These are phyloP conservation scores for Endocalyx cinctus DNA, from an alignment of 2,329 filamentous ascomycete species.

Conservation along the genomic window DNA sequence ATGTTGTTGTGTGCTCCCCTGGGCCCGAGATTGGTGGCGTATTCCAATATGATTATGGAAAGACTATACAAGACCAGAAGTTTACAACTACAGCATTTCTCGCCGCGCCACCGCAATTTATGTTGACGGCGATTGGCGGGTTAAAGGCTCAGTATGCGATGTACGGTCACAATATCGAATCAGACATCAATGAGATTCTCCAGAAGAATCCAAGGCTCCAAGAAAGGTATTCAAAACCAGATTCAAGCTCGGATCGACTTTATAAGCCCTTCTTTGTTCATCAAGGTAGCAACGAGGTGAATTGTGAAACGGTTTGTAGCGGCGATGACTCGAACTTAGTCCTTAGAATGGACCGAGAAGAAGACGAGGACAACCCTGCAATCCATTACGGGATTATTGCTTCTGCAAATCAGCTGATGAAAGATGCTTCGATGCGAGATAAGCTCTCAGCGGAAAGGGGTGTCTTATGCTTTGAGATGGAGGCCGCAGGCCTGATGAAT, in stretches of 20 bases:
- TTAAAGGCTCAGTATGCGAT: constrained; percentile 18
- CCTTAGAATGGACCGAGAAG: too few relatives aligned
- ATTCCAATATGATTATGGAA: constrained; percentile 29
- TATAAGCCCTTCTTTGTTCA: constrained; percentile 18
- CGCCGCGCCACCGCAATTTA: too few relatives aligned
- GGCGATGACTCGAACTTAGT: too few relatives aligned
- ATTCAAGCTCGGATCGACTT: constrained; percentile 21
- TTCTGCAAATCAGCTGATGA: constrained; percentile 27
- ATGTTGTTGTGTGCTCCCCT: constrained; percentile 27
- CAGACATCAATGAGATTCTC: constrained; percentile 20
- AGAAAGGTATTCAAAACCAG: constrained; percentile 20
- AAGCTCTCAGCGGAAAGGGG: constrained; percentile 13
- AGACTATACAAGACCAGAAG: constrained; percentile 17
- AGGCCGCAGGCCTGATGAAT: too few relatives aligned
- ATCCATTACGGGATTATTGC: constrained; percentile 33
- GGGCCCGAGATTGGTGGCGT: constrained; percentile 16
- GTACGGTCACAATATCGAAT: constrained; percentile 21
- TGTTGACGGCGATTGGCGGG: too few relatives aligned
- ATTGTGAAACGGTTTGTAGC: too few relatives aligned
- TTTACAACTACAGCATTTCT: constrained; percentile 7
- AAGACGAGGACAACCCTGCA: constrained; percentile 16
- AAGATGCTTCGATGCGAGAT: constrained; percentile 22
- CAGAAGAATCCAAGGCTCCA: constrained; percentile 20
- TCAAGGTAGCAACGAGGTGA: too few relatives aligned
- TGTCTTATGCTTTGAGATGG: constrained; percentile 30